Evolutionary conservation across 208 protist genomes (phyloP).

Genomic region (Endotrypanum monterogeii): DNA sequence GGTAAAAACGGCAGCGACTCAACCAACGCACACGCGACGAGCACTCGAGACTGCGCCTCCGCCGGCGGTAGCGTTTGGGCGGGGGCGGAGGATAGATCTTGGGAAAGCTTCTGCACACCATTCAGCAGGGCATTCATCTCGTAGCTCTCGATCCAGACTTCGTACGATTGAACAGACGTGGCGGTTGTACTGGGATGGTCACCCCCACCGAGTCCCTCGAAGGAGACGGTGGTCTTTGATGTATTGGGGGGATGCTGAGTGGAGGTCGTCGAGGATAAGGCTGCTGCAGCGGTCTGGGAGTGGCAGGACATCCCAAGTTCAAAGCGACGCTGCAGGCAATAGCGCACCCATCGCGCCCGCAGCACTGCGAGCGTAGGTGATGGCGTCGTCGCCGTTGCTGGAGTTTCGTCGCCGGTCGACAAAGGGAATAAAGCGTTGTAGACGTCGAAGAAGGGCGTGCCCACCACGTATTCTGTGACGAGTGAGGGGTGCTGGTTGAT

Average conservation of each 20-base stretch:
- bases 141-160: constrained; percentile 5
- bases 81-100: constrained; percentile 8
- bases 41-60: constrained; percentile 12
- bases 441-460: constrained; percentile 21
- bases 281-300: neutral
- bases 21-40: constrained; percentile 19
- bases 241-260: neutral
- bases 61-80: neutral
- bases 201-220: constrained; percentile 1
- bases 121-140: constrained; percentile 15
- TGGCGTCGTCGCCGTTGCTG: too few relatives aligned
- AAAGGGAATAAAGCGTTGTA: constrained; percentile 24
- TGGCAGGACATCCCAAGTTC: constrained; percentile 3
- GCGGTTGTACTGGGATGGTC: neutral
- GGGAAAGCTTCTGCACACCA: constrained; percentile 10
- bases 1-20: constrained; percentile 26
- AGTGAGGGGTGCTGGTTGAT: constrained; percentile 16
- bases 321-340: constrained; percentile 26
- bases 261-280: neutral
- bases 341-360: constrained; percentile 32
- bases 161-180: neutral
- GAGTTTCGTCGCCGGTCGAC: neutral
- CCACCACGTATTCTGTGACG: neutral
- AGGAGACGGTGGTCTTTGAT: neutral
- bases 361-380: constrained; percentile 22